These are phyloP conservation scores for Aspergillus tubingensis DNA, from an alignment of 2,329 filamentous ascomycete genomes.

Conservation along the genomic window DNA sequence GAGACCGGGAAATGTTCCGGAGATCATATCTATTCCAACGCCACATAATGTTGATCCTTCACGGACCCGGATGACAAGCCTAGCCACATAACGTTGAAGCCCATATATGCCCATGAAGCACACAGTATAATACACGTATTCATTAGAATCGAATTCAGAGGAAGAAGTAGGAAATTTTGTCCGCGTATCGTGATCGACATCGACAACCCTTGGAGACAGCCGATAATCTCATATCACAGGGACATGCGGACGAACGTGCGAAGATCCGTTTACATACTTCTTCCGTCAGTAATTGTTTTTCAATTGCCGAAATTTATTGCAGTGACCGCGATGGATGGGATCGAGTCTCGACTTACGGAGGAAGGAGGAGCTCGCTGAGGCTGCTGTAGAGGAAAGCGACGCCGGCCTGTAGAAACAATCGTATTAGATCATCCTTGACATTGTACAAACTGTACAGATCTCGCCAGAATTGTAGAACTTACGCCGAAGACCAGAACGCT, in stretches of 20 bases:
- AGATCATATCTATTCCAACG: constrained; percentile 20
- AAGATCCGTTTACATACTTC: constrained; percentile 24
- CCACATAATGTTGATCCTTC: constrained; percentile 11
- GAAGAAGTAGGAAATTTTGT: constrained; percentile 6
- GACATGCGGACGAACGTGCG: neutral
- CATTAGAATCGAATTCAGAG: constrained; percentile 18
- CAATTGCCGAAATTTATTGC: constrained; percentile 14
- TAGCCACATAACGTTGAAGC: constrained; percentile 14
- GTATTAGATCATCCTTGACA: constrained; percentile 13
- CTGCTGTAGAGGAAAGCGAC: constrained; percentile 68
- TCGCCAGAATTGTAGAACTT: constrained; percentile 38
- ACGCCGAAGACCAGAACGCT: constrained; percentile 70
- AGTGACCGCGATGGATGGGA: constrained; percentile 13
- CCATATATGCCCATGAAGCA: constrained; percentile 21
- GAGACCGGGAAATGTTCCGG: neutral
- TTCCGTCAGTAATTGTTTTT: constrained; percentile 18
- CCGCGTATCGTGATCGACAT: constrained; percentile 6
- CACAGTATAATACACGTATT: constrained; percentile 30
- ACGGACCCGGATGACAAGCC: constrained; percentile 1
- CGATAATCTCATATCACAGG: constrained; percentile 10
- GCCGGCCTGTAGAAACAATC: constrained; percentile 54
- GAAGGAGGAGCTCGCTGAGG: constrained; percentile 67
- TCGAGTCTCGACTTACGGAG: constrained; percentile 52
- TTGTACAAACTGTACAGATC: neutral
- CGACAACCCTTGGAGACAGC: constrained; percentile 3